phyloP scores from a whole-genome alignment of 495 filamentous ascomycete genomes.

The Neurospora sp. region DNA sequence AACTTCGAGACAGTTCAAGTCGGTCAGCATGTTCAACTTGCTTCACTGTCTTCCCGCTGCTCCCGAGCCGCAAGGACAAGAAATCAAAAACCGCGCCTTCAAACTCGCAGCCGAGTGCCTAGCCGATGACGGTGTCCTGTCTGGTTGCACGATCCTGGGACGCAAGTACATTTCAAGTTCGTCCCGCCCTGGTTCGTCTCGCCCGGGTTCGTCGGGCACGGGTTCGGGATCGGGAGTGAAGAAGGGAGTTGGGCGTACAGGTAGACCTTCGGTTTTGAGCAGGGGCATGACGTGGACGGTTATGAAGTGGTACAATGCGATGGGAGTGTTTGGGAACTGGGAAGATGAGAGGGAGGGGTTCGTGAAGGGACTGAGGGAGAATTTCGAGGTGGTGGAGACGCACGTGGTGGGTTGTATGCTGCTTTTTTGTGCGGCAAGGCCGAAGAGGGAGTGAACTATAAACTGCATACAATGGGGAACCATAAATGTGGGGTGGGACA shows the following conservation, averaged over 20 bases:
- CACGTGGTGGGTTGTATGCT: constrained; percentile 12
- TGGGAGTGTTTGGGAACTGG: constrained; percentile 19
- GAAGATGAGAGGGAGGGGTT: constrained; percentile 20
- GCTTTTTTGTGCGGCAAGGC: background rate
- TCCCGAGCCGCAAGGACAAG: constrained; percentile 5
- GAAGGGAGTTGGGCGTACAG: background rate
- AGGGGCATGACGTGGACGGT: constrained; percentile 19
- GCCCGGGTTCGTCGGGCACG: constrained; percentile 6
- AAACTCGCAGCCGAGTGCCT: constrained; percentile 15
- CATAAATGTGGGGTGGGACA: background rate
- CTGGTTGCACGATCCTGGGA: constrained; percentile 27
- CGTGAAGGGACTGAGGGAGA: constrained; percentile 21
- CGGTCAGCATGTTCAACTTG: constrained; percentile 31
- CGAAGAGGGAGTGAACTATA: background rate
- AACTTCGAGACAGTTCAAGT: constrained; percentile 16
- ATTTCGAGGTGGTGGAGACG: constrained; percentile 23
- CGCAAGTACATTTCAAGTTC: background rate
- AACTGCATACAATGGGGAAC: background rate
- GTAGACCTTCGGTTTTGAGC: background rate
- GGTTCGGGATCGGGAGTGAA: background rate
- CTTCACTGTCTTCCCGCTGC: constrained; percentile 29
- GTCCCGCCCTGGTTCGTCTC: constrained; percentile 13
- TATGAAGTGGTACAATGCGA: constrained; percentile 18
- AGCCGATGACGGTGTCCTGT: constrained; percentile 22
- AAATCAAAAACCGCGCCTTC: constrained; percentile 13